These are phyloP conservation scores for Tuber indicum DNA, from an alignment of 495 filamentous ascomycete species.

Conservation along the genomic window DNA sequence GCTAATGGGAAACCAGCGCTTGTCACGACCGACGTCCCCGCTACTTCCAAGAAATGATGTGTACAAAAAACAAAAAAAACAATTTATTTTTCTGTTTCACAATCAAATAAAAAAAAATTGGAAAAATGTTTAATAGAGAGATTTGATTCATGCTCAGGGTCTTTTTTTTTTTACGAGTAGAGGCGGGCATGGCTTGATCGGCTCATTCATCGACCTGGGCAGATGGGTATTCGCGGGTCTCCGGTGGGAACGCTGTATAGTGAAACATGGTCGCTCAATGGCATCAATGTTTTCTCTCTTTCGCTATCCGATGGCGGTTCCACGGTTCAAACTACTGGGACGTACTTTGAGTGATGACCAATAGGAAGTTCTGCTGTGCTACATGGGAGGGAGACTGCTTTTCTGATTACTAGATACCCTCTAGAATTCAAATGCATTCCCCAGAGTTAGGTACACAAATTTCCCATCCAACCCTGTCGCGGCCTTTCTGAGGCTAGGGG, in stretches of 20 bases:
- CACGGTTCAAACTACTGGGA: not conserved
- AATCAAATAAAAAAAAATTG: conserved; percentile 4
- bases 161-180: not conserved
- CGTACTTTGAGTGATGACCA: not conserved
- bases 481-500: conserved; percentile 55
- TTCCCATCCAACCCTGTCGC: conserved; percentile 49
- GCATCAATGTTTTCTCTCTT: not conserved
- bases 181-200: not conserved
- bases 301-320: not conserved
- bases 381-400: not conserved
- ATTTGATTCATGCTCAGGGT: not conserved
- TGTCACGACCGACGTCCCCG: conserved; percentile 64
- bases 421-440: conserved; percentile 53
- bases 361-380: not conserved
- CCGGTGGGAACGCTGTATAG: not conserved
- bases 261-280: not conserved
- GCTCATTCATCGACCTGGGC: not conserved
- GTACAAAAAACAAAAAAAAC: not conserved
- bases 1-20: conserved; percentile 51
- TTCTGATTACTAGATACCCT: not conserved
- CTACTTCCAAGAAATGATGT: conserved; percentile 33
- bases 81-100: not conserved
- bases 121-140: not conserved
- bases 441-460: conserved; percentile 58
- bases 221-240: not conserved